phyloP scores from a whole-genome alignment of 164 flowering plant species.

The Vitis riparia region DNA sequence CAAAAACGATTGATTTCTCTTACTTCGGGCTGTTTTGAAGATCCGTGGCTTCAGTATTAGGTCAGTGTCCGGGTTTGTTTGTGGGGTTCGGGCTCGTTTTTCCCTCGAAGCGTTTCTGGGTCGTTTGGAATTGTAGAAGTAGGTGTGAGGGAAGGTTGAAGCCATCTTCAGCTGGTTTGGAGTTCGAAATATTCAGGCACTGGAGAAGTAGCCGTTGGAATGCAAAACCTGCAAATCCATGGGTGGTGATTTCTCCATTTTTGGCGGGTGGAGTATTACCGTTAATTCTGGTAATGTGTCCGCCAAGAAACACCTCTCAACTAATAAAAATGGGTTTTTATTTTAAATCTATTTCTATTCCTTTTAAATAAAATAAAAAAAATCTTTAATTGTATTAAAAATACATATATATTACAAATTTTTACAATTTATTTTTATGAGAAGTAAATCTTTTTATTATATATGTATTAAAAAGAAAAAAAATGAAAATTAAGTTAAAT shows the following conservation, averaged over 20 bases:
- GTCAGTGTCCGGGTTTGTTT: background rate
- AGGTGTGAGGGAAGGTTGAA: conserved; percentile 4
- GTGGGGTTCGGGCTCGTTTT: conserved; percentile 1
- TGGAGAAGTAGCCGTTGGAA: background rate
- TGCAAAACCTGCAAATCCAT: background rate
- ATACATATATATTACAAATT: no score
- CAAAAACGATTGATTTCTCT: background rate
- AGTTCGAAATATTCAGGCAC: conserved; percentile 20
- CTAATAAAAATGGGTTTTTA: no score
- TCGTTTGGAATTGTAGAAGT: conserved; percentile 14
- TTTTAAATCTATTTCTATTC: no score
- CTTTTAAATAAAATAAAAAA: no score
- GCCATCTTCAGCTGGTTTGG: conserved; percentile 37
- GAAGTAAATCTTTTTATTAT: no score
- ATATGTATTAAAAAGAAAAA: no score
- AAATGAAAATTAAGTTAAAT: no score
- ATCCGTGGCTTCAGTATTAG: background rate
- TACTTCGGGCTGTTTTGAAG: conserved; percentile 2
- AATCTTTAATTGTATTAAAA: no score
- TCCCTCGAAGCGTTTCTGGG: conserved; percentile 1
- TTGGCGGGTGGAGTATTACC: background rate
- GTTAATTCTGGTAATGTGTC: background rate
- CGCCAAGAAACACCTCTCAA: no score
- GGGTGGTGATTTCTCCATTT: background rate
- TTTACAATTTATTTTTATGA: no score